Percentiles rank a stretch among this genome's conserved stretches.
Evolutionary conservation across 139 green algal species (phyloP).

Genomic region (Chlamydomonas sp.): DNA sequence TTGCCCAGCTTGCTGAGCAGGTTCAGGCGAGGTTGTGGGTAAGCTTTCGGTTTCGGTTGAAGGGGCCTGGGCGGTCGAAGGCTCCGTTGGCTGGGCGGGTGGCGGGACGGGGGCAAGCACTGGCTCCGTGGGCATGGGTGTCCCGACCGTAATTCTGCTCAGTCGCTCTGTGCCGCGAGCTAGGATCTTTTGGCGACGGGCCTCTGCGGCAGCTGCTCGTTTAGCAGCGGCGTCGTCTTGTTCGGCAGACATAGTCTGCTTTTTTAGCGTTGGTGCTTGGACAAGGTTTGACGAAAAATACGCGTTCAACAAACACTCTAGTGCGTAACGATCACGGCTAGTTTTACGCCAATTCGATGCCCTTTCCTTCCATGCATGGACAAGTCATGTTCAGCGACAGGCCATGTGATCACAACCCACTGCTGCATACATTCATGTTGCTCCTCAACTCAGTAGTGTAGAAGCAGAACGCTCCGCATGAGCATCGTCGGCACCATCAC

Average conservation of each 20-base stretch:
- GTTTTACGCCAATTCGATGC: too few species aligned
- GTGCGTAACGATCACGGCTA: too few species aligned
- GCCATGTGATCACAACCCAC: neutral
- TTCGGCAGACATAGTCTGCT: too few species aligned
- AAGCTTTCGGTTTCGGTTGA: neutral
- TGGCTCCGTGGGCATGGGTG: neutral
- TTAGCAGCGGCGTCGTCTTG: conserved; percentile 8
- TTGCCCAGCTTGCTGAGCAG: neutral
- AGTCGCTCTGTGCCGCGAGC: conserved; percentile 14
- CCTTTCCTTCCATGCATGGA: too few species aligned
- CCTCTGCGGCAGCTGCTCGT: conserved; percentile 15
- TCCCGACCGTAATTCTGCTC: conserved; percentile 14
- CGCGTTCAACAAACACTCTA: too few species aligned
- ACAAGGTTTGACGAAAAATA: too few species aligned
- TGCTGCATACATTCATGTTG: neutral
- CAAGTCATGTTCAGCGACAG: neutral
- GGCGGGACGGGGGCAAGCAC: neutral
- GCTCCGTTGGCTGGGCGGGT: neutral
- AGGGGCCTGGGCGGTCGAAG: neutral
- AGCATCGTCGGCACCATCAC: too few species aligned
- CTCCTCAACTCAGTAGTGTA: too few species aligned
- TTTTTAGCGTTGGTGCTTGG: too few species aligned
- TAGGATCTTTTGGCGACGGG: conserved; percentile 28
- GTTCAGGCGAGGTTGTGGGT: neutral
- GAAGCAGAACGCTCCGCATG: too few species aligned